phyloP scores from a whole-genome alignment of 2,329 filamentous ascomycete species.

The Sporothrix globosa region DNA sequence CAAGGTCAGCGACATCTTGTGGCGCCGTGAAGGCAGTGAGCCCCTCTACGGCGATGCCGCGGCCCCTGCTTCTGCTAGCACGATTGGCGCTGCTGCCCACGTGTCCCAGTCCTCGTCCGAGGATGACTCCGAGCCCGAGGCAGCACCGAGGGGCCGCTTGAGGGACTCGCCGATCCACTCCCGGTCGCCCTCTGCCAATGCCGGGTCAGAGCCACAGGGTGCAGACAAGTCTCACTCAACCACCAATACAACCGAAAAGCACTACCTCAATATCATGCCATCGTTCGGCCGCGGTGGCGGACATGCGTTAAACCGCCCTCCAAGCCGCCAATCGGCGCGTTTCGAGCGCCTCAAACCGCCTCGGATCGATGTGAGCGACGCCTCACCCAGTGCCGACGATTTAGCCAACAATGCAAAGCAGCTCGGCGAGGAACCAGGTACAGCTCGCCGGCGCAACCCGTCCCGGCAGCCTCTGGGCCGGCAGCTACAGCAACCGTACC shows the following conservation, averaged over 20 bases:
- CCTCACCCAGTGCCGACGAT: constrained; percentile 46
- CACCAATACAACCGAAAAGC: constrained; percentile 43
- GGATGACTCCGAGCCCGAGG: constrained; percentile 55
- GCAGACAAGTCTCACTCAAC: constrained; percentile 35
- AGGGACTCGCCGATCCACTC: constrained; percentile 43
- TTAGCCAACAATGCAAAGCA: background rate
- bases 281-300: constrained; percentile 46
- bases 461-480: constrained; percentile 6
- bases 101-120: constrained; percentile 44
- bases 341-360: constrained; percentile 56
- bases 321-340: constrained; percentile 50
- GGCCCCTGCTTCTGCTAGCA: background rate
- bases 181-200: constrained; percentile 38
- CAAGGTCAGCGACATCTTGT: constrained; percentile 60
- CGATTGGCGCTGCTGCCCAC: constrained; percentile 28
- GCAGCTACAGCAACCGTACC: constrained; percentile 37
- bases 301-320: constrained; percentile 36
- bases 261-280: constrained; percentile 58
- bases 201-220: background rate
- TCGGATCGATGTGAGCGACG: constrained; percentile 52
- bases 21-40: constrained; percentile 54
- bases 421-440: background rate
- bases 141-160: constrained; percentile 45
- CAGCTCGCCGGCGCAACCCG: background rate
- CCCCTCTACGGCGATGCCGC: background rate